phyloP scores from a whole-genome alignment of 2,329 filamentous ascomycete genomes.

The Davidsoniella neocaledoniae region DNA sequence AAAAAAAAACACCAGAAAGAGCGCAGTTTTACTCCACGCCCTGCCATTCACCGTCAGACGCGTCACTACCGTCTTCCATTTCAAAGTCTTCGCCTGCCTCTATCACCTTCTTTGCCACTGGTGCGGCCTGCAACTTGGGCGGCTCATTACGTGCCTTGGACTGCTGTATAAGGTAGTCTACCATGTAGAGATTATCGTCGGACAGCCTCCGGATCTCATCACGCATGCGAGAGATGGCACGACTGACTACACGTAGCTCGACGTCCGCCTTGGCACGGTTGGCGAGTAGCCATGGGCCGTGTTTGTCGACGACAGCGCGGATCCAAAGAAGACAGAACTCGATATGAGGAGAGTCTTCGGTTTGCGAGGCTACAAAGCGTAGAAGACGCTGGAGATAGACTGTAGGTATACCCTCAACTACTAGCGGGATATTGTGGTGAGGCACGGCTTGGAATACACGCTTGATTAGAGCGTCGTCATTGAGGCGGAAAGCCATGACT shows the following conservation, averaged over 20 bases:
- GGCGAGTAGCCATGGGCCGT: slow-evolving; percentile 72
- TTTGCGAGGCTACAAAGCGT: slow-evolving; percentile 73
- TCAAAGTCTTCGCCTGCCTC: slow-evolving; percentile 18
- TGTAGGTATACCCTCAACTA: slow-evolving; percentile 61
- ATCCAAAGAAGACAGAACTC: slow-evolving; percentile 94
- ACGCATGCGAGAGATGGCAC: slow-evolving; percentile 64
- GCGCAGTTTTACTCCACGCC: slow-evolving; percentile 11
- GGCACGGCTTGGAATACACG: slow-evolving; percentile 77
- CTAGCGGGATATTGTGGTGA: slow-evolving; percentile 53
- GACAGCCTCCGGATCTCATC: slow-evolving; percentile 68
- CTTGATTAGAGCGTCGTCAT: slow-evolving; percentile 65
- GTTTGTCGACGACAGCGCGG: slow-evolving; percentile 61
- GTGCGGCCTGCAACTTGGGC: slow-evolving; percentile 14
- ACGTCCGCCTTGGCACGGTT: slow-evolving; percentile 65
- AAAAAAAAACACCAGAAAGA: neutral
- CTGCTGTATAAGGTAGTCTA: slow-evolving; percentile 60
- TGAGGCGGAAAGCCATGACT: slow-evolving; percentile 93
- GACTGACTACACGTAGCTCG: slow-evolving; percentile 67
- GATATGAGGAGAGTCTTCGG: slow-evolving; percentile 79
- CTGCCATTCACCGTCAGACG: slow-evolving; percentile 17
- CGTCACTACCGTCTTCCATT: slow-evolving; percentile 23
- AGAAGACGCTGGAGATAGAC: slow-evolving; percentile 78
- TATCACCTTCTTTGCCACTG: slow-evolving; percentile 13
- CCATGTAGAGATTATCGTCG: slow-evolving; percentile 76
- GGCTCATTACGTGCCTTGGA: slow-evolving; percentile 18